A percentile compares a stretch with the other conserved stretches of the same genome.
phyloP scores from a whole-genome alignment of 116 monocot genomes.

The Posidonia oceanica region DNA sequence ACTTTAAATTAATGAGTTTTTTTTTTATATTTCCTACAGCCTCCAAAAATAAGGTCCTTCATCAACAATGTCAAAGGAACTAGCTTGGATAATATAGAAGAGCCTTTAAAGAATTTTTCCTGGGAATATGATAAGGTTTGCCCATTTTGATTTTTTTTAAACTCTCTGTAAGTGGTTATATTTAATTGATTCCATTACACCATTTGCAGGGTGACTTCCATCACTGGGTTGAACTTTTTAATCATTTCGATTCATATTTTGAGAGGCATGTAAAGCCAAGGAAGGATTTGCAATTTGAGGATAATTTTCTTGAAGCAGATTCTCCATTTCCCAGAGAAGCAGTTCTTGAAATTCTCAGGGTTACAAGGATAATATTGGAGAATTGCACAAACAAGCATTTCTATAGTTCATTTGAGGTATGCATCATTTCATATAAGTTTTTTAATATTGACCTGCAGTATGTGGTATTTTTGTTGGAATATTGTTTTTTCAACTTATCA shows the following conservation, averaged over 20 bases:
- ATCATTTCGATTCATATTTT: conserved; percentile 62
- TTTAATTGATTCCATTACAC: not conserved
- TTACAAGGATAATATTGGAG: conserved; percentile 63
- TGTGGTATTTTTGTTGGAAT: not conserved
- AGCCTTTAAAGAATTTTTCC: conserved; percentile 36
- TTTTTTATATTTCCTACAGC: conserved; percentile 23
- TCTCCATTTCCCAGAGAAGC: conserved; percentile 53
- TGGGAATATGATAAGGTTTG: conserved; percentile 82
- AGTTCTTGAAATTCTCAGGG: conserved; percentile 72
- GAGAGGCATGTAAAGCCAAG: conserved; percentile 53
- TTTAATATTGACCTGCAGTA: not conserved
- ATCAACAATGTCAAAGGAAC: conserved; percentile 36
- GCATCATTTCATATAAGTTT: not conserved
- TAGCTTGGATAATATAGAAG: conserved; percentile 49
- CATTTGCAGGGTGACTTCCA: conserved; percentile 67
- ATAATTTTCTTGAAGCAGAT: conserved; percentile 39
- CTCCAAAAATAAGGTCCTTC: conserved; percentile 51
- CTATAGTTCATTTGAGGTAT: conserved; percentile 62
- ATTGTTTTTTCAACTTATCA: not conserved
- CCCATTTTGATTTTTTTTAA: conserved; percentile 11
- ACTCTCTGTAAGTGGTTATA: not conserved
- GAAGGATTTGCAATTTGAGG: conserved; percentile 59
- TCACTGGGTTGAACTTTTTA: conserved; percentile 79
- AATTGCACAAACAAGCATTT: conserved; percentile 67
- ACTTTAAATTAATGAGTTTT: not conserved